phyloP scores from a whole-genome alignment of 2,329 filamentous ascomycete genomes.

The Fusarium sp. region DNA sequence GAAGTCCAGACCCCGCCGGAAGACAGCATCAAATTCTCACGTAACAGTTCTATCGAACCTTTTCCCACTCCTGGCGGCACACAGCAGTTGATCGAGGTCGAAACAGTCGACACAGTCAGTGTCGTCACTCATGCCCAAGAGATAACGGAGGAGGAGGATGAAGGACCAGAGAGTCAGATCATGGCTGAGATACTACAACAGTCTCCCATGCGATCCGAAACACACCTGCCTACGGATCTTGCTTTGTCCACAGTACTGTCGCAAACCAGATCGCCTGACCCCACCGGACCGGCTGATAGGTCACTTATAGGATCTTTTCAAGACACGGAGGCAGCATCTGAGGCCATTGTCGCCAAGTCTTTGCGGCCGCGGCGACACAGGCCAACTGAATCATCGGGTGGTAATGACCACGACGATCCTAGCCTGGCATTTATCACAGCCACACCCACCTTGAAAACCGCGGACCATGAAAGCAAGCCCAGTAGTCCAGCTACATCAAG shows the following conservation, averaged over 20 bases:
- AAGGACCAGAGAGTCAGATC: slow-evolving; percentile 41
- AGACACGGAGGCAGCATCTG: slow-evolving; percentile 26
- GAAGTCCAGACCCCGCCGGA: slow-evolving; percentile 24
- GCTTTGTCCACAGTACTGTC: slow-evolving; percentile 10
- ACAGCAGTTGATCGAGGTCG: slow-evolving; percentile 27
- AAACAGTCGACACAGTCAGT: slow-evolving; percentile 21
- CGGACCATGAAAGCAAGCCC: slow-evolving; percentile 20
- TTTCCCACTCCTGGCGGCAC: slow-evolving; percentile 37
- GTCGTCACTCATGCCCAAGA: slow-evolving; percentile 5
- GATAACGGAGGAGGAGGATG: slow-evolving; percentile 32
- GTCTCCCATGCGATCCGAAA: slow-evolving; percentile 28
- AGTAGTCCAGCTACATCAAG: slow-evolving; percentile 31
- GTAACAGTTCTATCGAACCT: slow-evolving; percentile 15
- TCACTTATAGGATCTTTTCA: slow-evolving; percentile 11
- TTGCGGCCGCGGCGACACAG: slow-evolving; percentile 43
- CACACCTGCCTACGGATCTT: slow-evolving; percentile 11
- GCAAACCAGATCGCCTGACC: slow-evolving; percentile 11
- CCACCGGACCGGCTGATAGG: slow-evolving; percentile 12
- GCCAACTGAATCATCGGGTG: slow-evolving; percentile 36
- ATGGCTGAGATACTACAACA: slow-evolving; percentile 43
- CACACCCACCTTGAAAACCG: slow-evolving; percentile 15
- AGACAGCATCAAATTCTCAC: slow-evolving; percentile 6
- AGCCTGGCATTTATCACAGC: slow-evolving; percentile 42
- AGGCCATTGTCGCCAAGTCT: slow-evolving; percentile 42
- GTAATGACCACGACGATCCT: slow-evolving; percentile 39